Evolutionary conservation across 768 basidiomycete genomes (phyloP).

Genomic region (Rhizopogon vulgaris): DNA sequence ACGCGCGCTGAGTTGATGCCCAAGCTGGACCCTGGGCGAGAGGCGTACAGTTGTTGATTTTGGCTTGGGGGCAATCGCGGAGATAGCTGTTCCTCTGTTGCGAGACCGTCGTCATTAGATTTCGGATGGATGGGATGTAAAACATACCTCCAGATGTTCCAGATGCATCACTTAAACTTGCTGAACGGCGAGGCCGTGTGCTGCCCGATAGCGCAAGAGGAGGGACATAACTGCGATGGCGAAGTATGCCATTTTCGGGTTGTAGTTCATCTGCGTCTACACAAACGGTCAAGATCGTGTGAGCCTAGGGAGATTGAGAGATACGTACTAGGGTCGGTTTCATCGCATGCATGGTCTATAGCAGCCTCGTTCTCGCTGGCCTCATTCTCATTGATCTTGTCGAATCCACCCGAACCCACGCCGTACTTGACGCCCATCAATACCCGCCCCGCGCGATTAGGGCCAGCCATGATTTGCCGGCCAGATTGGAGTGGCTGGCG

Average conservation of each 20-base stretch:
- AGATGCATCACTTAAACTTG: slow-evolving; percentile 65
- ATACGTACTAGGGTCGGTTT: slow-evolving; percentile 35
- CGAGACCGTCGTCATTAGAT: slow-evolving; percentile 17
- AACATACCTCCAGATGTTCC: slow-evolving; percentile 29
- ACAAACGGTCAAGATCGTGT: slow-evolving; percentile 20
- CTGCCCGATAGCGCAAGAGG: slow-evolving; percentile 32
- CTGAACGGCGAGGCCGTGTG: slow-evolving; percentile 66
- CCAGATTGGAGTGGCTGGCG: slow-evolving; percentile 33
- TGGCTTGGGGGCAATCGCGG: slow-evolving; percentile 16
- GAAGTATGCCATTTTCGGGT: slow-evolving; percentile 15
- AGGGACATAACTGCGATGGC: slow-evolving; percentile 22
- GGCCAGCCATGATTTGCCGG: slow-evolving; percentile 39
- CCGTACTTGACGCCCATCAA: slow-evolving; percentile 36
- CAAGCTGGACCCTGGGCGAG: slow-evolving; percentile 40
- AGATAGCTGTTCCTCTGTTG: slow-evolving; percentile 22
- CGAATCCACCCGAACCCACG: slow-evolving; percentile 28
- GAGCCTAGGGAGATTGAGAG: slow-evolving; percentile 6
- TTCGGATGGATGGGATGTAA: slow-evolving; percentile 7
- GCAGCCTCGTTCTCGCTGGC: slow-evolving; percentile 34
- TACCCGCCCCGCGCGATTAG: slow-evolving; percentile 43
- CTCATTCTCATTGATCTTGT: slow-evolving; percentile 44
- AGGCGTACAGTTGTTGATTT: slow-evolving; percentile 14
- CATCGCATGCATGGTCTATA: slow-evolving; percentile 25
- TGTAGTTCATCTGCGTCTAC: slow-evolving; percentile 27
- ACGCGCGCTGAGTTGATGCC: slow-evolving; percentile 32